phyloP scores from a whole-genome alignment of 2,329 filamentous ascomycete genomes.

The Sporothrix pseudoabietina region DNA sequence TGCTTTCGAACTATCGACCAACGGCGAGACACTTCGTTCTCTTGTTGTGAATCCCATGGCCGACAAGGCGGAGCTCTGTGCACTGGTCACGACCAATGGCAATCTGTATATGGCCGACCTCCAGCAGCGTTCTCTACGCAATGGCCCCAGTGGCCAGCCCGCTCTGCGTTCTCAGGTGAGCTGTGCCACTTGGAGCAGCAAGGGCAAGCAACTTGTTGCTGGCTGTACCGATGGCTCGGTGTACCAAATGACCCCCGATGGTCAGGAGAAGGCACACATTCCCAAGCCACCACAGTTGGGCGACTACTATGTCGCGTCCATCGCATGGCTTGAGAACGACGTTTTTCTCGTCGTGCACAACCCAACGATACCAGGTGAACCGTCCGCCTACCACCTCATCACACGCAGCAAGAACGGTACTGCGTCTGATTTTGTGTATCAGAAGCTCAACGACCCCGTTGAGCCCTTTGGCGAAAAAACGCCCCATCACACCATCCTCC shows the following conservation, averaged over 20 bases:
- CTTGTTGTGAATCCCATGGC: slow-evolving; percentile 78
- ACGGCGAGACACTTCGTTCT: slow-evolving; percentile 70
- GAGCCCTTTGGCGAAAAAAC: slow-evolving; percentile 68
- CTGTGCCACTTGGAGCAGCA: slow-evolving; percentile 87
- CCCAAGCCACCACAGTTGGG: slow-evolving; percentile 71
- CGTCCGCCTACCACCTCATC: slow-evolving; percentile 78
- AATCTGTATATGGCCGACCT: slow-evolving; percentile 84
- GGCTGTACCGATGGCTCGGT: slow-evolving; percentile 80
- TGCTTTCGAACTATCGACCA: slow-evolving; percentile 75
- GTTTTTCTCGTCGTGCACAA: slow-evolving; percentile 82
- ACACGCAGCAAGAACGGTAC: slow-evolving; percentile 61
- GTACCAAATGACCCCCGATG: slow-evolving; percentile 81
- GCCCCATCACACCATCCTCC: slow-evolving; percentile 75
- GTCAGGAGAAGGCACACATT: slow-evolving; percentile 74
- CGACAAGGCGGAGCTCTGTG: slow-evolving; percentile 73
- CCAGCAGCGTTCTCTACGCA: slow-evolving; percentile 62
- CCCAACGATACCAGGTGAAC: slow-evolving; percentile 59
- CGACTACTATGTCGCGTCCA: slow-evolving; percentile 72
- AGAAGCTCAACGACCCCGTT: slow-evolving; percentile 74
- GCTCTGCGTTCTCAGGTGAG: slow-evolving; percentile 74
- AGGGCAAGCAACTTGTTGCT: slow-evolving; percentile 88
- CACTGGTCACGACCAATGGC: slow-evolving; percentile 76
- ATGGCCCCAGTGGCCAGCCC: slow-evolving; percentile 60
- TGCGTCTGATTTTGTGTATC: slow-evolving; percentile 65
- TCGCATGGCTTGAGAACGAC: slow-evolving; percentile 87